phyloP scores from a whole-genome alignment of 768 basidiomycete genomes.

The Tylopilus balloui region DNA sequence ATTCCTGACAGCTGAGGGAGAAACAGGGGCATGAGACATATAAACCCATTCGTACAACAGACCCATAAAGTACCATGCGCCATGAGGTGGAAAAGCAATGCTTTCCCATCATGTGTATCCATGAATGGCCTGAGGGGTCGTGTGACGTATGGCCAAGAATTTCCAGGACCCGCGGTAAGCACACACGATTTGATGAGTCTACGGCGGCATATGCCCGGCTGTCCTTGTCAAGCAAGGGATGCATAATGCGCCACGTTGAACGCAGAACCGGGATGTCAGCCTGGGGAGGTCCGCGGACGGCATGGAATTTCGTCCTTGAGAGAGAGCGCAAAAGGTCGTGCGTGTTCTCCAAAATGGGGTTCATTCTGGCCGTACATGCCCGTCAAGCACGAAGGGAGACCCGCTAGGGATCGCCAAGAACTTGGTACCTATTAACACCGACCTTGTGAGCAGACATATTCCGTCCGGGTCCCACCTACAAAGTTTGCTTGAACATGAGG shows the following conservation, averaged over 20 bases:
- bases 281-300: constrained; percentile 21
- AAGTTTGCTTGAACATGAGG: background rate
- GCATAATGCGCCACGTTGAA: constrained; percentile 11
- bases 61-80: constrained; percentile 2
- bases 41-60: background rate
- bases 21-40: background rate
- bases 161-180: constrained; percentile 1
- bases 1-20: constrained; percentile 11
- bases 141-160: constrained; percentile 2
- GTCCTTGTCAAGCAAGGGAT: constrained; percentile 10
- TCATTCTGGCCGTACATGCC: constrained; percentile 5
- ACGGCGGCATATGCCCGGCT: background rate
- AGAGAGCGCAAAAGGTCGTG: constrained; percentile 8
- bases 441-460: background rate
- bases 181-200: constrained; percentile 6
- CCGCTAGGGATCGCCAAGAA: background rate
- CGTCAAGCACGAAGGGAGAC: constrained; percentile 1
- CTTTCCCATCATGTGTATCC: constrained; percentile 1
- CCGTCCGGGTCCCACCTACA: constrained; percentile 4
- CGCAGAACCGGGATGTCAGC: constrained; percentile 9
- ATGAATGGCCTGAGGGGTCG: background rate
- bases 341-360: constrained; percentile 13
- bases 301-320: constrained; percentile 16
- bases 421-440: constrained; percentile 7
- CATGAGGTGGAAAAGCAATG: constrained; percentile 8